Evolutionary conservation across 495 filamentous ascomycete genomes (phyloP).

Genomic region (Podospora appendiculata): DNA sequence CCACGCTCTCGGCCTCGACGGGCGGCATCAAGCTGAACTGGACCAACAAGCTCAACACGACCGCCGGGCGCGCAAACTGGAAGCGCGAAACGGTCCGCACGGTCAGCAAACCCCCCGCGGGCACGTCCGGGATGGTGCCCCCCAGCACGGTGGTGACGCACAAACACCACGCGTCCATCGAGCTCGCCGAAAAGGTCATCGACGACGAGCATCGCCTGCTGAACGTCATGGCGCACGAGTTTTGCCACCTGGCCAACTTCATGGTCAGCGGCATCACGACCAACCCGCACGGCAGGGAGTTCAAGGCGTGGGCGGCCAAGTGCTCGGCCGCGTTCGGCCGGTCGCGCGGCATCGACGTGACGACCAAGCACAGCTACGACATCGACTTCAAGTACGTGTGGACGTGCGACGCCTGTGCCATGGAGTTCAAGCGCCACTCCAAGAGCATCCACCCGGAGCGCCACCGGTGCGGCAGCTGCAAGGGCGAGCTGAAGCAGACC

Average conservation of each 20-base stretch:
- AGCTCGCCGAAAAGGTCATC: slow-evolving; percentile 82
- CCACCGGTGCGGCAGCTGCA: slow-evolving; percentile 65
- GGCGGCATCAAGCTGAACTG: slow-evolving; percentile 76
- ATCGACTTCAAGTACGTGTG: slow-evolving; percentile 90
- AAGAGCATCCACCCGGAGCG: slow-evolving; percentile 65
- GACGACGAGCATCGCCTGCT: slow-evolving; percentile 67
- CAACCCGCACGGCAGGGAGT: slow-evolving; percentile 73
- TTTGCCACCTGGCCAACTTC: slow-evolving; percentile 86
- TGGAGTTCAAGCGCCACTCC: slow-evolving; percentile 69
- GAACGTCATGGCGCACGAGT: slow-evolving; percentile 89
- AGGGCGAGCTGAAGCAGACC: slow-evolving; percentile 60
- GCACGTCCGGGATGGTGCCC: neutral
- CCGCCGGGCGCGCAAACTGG: slow-evolving; percentile 84
- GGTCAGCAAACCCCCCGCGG: neutral
- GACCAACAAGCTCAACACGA: slow-evolving; percentile 78
- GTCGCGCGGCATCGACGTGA: slow-evolving; percentile 57
- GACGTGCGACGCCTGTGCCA: slow-evolving; percentile 61
- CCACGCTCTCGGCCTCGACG: slow-evolving; percentile 48
- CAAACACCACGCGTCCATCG: slow-evolving; percentile 69
- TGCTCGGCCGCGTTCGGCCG: slow-evolving; percentile 26
- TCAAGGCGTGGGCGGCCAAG: slow-evolving; percentile 61
- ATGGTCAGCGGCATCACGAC: slow-evolving; percentile 63
- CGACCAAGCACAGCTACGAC: slow-evolving; percentile 78
- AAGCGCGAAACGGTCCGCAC: slow-evolving; percentile 48
- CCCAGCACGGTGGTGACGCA: slow-evolving; percentile 8